These are phyloP conservation scores for Nemophila menziesii DNA, from an alignment of 257 asterid species.

Conservation along the genomic window DNA sequence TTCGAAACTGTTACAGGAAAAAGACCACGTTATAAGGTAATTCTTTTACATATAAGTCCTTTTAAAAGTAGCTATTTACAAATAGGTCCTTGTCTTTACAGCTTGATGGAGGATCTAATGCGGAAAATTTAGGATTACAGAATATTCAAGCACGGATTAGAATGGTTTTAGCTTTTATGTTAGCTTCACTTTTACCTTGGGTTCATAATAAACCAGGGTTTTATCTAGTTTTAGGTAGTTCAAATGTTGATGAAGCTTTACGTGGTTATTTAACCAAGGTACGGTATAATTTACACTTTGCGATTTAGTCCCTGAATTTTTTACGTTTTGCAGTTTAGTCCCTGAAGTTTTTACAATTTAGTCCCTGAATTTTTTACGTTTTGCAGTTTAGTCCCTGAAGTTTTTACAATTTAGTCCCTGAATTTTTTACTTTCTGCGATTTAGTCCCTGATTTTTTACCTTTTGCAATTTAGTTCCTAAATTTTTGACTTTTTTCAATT, in stretches of 20 bases:
- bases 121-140: constrained; percentile 75
- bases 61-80: neutral
- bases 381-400: too few species aligned
- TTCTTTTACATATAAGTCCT: neutral
- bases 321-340: too few species aligned
- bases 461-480: too few species aligned
- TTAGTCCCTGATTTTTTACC: too few species aligned
- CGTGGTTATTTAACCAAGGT: constrained; percentile 95
- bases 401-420: too few species aligned
- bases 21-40: constrained; percentile 71
- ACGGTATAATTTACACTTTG: too few species aligned
- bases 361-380: too few species aligned
- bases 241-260: constrained; percentile 89
- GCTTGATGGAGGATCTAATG: constrained; percentile 87
- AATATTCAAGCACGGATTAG: constrained; percentile 89
- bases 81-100: constrained; percentile 12
- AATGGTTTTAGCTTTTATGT: constrained; percentile 89
- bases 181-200: constrained; percentile 96
- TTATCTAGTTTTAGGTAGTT: constrained; percentile 88
- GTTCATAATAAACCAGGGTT: constrained; percentile 93
- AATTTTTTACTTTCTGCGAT: too few species aligned
- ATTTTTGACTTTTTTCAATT: too few species aligned
- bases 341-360: too few species aligned
- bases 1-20: constrained; percentile 83
- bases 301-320: too few species aligned